A percentile compares a stretch with the other conserved stretches of the same genome.
phyloP scores from a whole-genome alignment of 2,329 filamentous ascomycete species.

The Drechslerella dactyloides region DNA sequence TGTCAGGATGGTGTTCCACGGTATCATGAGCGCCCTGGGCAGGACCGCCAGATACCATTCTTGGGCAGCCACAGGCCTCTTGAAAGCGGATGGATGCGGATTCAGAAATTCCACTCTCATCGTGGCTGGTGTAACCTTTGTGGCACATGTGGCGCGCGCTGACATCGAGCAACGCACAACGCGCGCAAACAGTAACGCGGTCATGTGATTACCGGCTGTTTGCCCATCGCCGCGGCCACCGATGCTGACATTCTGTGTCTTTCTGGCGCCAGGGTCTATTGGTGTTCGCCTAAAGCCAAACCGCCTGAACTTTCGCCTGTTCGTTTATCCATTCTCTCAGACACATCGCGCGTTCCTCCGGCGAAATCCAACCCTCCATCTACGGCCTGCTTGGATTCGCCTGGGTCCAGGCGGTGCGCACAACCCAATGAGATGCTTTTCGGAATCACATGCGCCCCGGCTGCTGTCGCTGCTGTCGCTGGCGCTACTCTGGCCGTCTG shows the following conservation, averaged over 20 bases:
- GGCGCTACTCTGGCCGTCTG: conserved; percentile 51
- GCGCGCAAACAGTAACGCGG: neutral
- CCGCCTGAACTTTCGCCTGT: neutral
- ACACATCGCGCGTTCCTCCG: conserved; percentile 17
- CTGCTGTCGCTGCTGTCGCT: conserved; percentile 12
- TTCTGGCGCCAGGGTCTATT: neutral
- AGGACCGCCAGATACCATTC: no score
- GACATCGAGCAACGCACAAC: no score
- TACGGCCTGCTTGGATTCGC: conserved; percentile 12
- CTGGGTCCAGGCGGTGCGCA: conserved; percentile 11
- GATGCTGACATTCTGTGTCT: no score
- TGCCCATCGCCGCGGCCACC: conserved; percentile 1
- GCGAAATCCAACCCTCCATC: conserved; percentile 9
- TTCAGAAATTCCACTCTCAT: no score
- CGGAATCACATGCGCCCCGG: conserved; percentile 12
- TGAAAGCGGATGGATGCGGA: no score
- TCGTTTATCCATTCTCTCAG: neutral
- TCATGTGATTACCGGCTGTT: neutral
- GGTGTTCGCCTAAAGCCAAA: neutral
- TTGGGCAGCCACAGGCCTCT: no score
- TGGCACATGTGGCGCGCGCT: no score
- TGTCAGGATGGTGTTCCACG: no score
- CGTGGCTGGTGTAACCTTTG: no score
- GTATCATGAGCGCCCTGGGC: no score
- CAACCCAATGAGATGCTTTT: conserved; percentile 42